phyloP scores from a whole-genome alignment of 805 yeast species.

The Saccharomycopsis synnaedendra region DNA sequence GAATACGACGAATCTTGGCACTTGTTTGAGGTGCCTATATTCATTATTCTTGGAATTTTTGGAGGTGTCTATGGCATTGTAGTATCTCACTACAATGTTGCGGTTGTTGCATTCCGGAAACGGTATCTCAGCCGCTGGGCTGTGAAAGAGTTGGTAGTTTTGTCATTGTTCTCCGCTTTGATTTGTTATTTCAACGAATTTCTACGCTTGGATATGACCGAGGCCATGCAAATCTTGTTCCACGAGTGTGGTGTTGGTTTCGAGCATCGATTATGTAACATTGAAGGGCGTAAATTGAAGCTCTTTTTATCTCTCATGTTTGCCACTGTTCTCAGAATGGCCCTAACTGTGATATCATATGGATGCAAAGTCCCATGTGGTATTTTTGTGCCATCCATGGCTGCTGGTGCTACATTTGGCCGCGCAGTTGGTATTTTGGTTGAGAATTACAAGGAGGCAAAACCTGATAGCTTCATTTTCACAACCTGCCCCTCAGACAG shows the following conservation, averaged over 20 bases:
- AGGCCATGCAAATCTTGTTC: slow-evolving; percentile 81
- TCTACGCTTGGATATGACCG: slow-evolving; percentile 85
- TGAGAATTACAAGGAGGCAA: slow-evolving; percentile 25
- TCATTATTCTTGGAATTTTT: slow-evolving; percentile 68
- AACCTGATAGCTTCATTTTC: slow-evolving; percentile 28
- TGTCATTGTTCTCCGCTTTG: slow-evolving; percentile 61
- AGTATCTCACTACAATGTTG: slow-evolving; percentile 63
- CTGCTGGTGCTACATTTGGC: slow-evolving; percentile 92
- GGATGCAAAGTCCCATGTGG: slow-evolving; percentile 98
- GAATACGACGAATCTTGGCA: slow-evolving; percentile 81
- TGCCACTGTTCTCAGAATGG: slow-evolving; percentile 65
- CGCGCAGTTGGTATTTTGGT: slow-evolving; percentile 72
- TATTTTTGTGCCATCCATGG: slow-evolving; percentile 93
- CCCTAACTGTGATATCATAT: slow-evolving; percentile 72
- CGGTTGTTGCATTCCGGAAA: slow-evolving; percentile 69
- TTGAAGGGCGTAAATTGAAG: slow-evolving; percentile 23
- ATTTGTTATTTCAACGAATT: slow-evolving; percentile 79
- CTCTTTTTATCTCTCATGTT: slow-evolving; percentile 38
- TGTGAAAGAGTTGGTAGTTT: slow-evolving; percentile 55
- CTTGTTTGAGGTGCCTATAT: slow-evolving; percentile 72
- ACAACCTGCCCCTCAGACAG: slow-evolving; percentile 29
- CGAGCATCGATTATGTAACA: slow-evolving; percentile 31
- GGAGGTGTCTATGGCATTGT: slow-evolving; percentile 87
- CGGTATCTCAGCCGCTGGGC: slow-evolving; percentile 47
- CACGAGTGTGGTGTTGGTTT: slow-evolving; percentile 57